These are phyloP conservation scores for Penicillium coffeae DNA, from an alignment of 495 filamentous ascomycete species.

Conservation along the genomic window DNA sequence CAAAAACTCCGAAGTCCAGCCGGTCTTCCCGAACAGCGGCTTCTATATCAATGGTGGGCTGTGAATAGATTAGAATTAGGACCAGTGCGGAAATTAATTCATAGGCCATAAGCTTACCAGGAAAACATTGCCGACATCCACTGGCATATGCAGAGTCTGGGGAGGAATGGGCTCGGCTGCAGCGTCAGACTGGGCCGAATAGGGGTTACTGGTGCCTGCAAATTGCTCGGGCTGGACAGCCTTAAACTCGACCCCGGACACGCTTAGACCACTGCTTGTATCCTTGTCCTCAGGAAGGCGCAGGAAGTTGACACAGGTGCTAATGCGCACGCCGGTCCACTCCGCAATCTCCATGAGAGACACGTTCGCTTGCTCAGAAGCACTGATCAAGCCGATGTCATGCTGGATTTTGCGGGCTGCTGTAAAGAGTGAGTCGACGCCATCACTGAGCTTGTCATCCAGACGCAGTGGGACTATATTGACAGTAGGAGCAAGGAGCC, in stretches of 20 bases:
- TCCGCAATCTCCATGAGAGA: conserved; percentile 32
- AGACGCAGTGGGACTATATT: conserved; percentile 36
- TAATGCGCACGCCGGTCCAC: conserved; percentile 35
- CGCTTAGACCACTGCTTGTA: conserved; percentile 3
- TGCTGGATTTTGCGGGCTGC: conserved; percentile 27
- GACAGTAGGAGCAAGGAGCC: conserved; percentile 28
- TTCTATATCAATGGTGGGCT: conserved; percentile 37
- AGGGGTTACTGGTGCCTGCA: not conserved
- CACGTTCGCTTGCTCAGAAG: conserved; percentile 24
- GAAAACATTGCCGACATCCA: conserved; percentile 14
- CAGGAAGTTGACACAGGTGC: conserved; percentile 36
- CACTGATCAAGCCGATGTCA: conserved; percentile 31
- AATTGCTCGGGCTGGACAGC: conserved; percentile 12
- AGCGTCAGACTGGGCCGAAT: conserved; percentile 12
- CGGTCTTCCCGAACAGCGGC: conserved; percentile 26
- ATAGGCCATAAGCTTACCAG: conserved; percentile 12
- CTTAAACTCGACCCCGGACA: conserved; percentile 6
- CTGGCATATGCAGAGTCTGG: conserved; percentile 6
- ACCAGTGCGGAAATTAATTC: not conserved
- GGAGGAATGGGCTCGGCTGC: conserved; percentile 4
- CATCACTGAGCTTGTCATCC: conserved; percentile 14
- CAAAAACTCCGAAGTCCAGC: conserved; percentile 36
- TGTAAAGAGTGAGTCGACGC: conserved; percentile 15
- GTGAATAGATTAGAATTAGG: conserved; percentile 16
- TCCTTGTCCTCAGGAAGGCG: conserved; percentile 24